Base-by-base conservation (phyloP, 345 rosid species). In the Lumnitzera littorea region DNA sequence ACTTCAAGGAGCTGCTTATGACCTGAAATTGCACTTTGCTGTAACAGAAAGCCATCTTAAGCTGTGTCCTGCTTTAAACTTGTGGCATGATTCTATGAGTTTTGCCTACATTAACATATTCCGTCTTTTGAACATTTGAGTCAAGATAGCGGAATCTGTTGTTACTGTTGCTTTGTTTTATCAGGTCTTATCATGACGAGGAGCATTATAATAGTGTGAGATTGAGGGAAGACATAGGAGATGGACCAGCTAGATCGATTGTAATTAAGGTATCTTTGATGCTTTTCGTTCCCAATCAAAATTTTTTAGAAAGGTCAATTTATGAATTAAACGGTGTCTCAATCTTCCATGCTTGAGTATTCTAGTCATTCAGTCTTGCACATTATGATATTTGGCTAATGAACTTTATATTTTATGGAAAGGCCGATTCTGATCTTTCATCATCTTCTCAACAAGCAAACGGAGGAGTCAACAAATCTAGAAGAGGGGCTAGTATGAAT, bases 121-220 rank as follows among this genome's bases (percentile, higher is more conserved):
- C 43, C 7, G 7, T 36, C 43, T 4, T 36, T 4, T 36, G 9
- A 36, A 36, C 31, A 36, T 36, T 36, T 5, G 43, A 36, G 43
- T 36, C 43, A 36, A 36, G 43, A 36, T 7, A 9, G 43, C 43
- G 1, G 43, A 36, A 36, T 36, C 1, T 36, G 3, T 36, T 36
- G 53, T 3, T 57, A 56, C 23, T 59, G 20, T 60, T 63, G 46
- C 55, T 62, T 72, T 62, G 23, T 13, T 5, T 4, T 48, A 41
- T 65, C 67, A 92, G 98, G 72, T 92, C 98, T 71, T 92, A 92
- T 76, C 98, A 89, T 36, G 96, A 89, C 63, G 98, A 76, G 51
- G 98, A 92, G 70, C 98, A 92, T 63, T 89, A 89, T 62, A 92
- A 92, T 56, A 85, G 96, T 77, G 78, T 91, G 64, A 78, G 98